Percentiles rank a stretch among this genome's conserved stretches.
phyloP scores from a whole-genome alignment of 2,329 filamentous ascomycete genomes.

The Paracamarosporium sp. region DNA sequence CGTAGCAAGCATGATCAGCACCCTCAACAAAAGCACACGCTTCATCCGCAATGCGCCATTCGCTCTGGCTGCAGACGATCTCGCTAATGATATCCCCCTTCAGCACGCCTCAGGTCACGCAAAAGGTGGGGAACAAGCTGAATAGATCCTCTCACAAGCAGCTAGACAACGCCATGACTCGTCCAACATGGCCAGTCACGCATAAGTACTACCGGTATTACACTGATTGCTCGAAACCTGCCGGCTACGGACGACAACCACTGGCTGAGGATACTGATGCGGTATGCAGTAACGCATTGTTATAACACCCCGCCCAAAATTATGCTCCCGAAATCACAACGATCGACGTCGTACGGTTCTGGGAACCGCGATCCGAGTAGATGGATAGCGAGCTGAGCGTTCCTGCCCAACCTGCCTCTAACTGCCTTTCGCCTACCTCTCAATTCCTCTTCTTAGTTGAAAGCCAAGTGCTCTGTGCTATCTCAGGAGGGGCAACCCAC shows the following conservation, averaged over 20 bases:
- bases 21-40: neutral
- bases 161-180: neutral
- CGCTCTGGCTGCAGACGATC: neutral
- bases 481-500: neutral
- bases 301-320: neutral
- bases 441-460: neutral
- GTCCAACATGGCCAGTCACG: neutral
- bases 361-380: neutral
- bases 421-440: neutral
- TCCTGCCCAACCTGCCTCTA: neutral
- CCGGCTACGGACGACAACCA: neutral
- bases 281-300: neutral
- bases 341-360: too few species aligned
- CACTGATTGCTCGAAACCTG: neutral
- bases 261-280: neutral
- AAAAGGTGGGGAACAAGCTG: constrained; percentile 2
- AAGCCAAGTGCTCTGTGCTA: neutral
- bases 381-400: neutral
- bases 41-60: neutral
- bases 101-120: neutral
- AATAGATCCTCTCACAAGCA: neutral
- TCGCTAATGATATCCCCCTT: neutral
- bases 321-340: too few species aligned
- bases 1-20: neutral
- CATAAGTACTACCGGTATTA: neutral